Conservation (phyloP, 441 rosid species). For the Daphne laureola region DNA sequence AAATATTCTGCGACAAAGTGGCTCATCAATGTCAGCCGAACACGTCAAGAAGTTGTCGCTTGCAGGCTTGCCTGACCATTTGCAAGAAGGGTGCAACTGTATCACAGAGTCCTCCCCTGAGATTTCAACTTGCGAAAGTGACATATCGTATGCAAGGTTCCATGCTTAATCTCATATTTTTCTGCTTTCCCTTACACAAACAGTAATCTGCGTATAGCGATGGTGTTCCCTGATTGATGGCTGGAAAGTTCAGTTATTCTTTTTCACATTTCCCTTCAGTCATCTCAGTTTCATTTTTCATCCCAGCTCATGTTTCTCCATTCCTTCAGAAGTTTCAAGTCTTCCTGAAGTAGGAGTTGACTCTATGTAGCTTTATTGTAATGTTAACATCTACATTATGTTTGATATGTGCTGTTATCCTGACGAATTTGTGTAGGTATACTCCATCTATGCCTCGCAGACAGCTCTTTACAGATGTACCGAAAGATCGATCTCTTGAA, state of each 20-base stretch:
- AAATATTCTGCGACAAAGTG: conserved; percentile 52
- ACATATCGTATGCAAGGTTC: conserved; percentile 63
- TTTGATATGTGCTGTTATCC: conserved; percentile 13
- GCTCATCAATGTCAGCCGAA: conserved; percentile 38
- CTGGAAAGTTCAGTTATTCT: neutral
- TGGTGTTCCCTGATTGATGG: neutral
- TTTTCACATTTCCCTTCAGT: conserved; percentile 1
- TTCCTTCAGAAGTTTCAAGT: neutral
- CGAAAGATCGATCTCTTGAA: conserved; percentile 40
- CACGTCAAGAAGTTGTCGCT: conserved; percentile 38
- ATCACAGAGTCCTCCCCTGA: conserved; percentile 75
- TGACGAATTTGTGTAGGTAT: conserved; percentile 32
- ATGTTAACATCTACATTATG: neutral
- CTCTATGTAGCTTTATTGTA: neutral
- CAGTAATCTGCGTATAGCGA: too few relatives aligned
- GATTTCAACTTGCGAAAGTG: conserved; percentile 64
- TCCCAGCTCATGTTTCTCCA: conserved; percentile 3
- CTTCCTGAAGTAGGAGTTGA: conserved; percentile 1
- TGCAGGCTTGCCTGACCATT: conserved; percentile 36
- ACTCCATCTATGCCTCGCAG: conserved; percentile 54
- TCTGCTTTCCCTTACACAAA: conserved; percentile 6
- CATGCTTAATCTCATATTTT: conserved; percentile 14
- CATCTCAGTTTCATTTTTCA: neutral
- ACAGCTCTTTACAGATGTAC: conserved; percentile 64
- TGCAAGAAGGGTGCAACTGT: conserved; percentile 32